These are phyloP conservation scores for Aspergillus novofumigatus DNA, from an alignment of 2,329 filamentous ascomycete genomes.

Conservation along the genomic window DNA sequence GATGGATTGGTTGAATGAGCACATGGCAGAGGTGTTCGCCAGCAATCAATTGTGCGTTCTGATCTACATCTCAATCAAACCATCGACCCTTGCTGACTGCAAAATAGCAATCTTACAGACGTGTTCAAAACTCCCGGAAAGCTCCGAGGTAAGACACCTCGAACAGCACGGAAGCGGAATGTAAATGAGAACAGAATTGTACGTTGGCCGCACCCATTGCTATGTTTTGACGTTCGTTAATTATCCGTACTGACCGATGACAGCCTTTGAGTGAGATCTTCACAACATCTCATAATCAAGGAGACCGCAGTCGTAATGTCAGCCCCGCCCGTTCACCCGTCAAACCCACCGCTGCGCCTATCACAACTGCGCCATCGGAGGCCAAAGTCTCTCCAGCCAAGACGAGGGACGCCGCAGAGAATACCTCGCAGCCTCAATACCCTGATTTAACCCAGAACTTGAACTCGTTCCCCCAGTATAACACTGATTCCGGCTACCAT, in stretches of 20 bases:
- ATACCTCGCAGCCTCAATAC: conserved; percentile 23
- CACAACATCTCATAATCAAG: conserved; percentile 37
- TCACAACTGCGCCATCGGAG: conserved; percentile 11
- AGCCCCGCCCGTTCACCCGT: conserved; percentile 34
- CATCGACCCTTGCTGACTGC: conserved; percentile 25
- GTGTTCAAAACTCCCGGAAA: conserved; percentile 72
- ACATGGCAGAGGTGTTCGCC: conserved; percentile 92
- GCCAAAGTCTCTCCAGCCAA: neutral
- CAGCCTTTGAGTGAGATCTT: conserved; percentile 49
- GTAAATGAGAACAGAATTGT: conserved; percentile 43
- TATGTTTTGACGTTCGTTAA: neutral
- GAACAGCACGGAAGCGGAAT: conserved; percentile 43
- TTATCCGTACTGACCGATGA: conserved; percentile 3
- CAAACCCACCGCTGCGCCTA: conserved; percentile 19
- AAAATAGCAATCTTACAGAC: conserved; percentile 77
- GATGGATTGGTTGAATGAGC: conserved; percentile 96
- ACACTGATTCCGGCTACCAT: conserved; percentile 47
- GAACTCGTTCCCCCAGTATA: conserved; percentile 39
- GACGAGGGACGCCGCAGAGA: conserved; percentile 12
- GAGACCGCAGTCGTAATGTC: conserved; percentile 30
- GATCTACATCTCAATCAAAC: conserved; percentile 8
- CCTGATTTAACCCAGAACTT: conserved; percentile 29
- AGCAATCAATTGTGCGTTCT: conserved; percentile 74
- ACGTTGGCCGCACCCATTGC: conserved; percentile 18
- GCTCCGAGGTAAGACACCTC: conserved; percentile 46